These are phyloP conservation scores for Exophiala calicioides DNA, from an alignment of 2,329 filamentous ascomycete genomes.

Conservation along the genomic window DNA sequence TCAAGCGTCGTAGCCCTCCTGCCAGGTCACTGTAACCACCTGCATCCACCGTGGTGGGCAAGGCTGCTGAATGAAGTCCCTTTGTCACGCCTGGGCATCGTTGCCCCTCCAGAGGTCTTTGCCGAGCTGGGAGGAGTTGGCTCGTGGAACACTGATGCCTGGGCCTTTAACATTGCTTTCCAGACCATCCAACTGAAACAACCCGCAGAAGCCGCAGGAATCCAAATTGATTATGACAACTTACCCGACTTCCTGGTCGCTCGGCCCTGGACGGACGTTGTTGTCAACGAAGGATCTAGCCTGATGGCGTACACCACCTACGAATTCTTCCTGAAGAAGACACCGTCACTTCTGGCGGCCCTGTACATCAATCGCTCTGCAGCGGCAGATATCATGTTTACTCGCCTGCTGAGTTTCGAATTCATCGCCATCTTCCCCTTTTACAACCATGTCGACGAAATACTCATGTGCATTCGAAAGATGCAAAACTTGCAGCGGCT, in stretches of 20 bases:
- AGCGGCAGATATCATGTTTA: conserved; percentile 44
- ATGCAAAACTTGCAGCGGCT: conserved; percentile 56
- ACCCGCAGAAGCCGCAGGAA: conserved; percentile 14
- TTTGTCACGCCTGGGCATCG: conserved; percentile 55
- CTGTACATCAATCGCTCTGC: conserved; percentile 15
- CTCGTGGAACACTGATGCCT: conserved; percentile 59
- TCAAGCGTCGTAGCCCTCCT: conserved; percentile 49
- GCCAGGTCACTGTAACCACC: conserved; percentile 45
- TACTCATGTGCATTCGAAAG: conserved; percentile 47
- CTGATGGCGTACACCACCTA: conserved; percentile 70
- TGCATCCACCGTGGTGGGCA: conserved; percentile 54
- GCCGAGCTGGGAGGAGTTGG: conserved; percentile 61
- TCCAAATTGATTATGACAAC: conserved; percentile 25
- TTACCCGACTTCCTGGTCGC: conserved; percentile 53
- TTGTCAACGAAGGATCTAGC: conserved; percentile 75
- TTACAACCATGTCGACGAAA: conserved; percentile 57
- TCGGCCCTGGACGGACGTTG: conserved; percentile 65
- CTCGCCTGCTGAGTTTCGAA: conserved; percentile 44
- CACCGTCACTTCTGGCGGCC: conserved; percentile 54
- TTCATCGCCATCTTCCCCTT: conserved; percentile 71
- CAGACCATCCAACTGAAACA: conserved; percentile 59
- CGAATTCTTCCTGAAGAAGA: conserved; percentile 67
- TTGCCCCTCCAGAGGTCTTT: conserved; percentile 64
- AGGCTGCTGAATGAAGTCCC: conserved; percentile 54
- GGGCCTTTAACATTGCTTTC: conserved; percentile 64